Evolutionary conservation across 2,329 filamentous ascomycete genomes (phyloP).

Genomic region (Pseudocercospora fijiensis): DNA sequence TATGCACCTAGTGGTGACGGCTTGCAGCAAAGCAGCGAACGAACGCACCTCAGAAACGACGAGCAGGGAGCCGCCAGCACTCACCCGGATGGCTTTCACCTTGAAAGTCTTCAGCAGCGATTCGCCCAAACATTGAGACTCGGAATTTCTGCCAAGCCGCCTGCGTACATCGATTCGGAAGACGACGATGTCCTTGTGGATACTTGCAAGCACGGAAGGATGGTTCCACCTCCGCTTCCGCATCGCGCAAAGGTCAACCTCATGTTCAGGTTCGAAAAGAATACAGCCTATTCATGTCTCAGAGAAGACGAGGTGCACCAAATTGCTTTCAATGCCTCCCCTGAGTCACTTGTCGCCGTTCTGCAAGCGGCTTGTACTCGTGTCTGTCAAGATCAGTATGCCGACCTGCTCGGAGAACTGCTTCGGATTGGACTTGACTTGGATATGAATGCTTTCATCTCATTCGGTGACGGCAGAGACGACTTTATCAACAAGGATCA

Average conservation of each 20-base stretch:
- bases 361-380: neutral
- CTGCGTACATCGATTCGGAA: neutral
- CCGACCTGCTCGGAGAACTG: neutral
- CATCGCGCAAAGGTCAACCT: neutral
- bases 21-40: neutral
- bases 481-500: neutral
- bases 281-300: neutral
- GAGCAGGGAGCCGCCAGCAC: neutral
- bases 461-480: slow-evolving; percentile 1
- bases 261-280: neutral
- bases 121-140: neutral
- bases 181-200: neutral
- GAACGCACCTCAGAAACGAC: neutral
- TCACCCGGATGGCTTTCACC: neutral
- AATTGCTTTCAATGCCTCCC: neutral
- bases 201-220: neutral
- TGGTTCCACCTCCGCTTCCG: neutral
- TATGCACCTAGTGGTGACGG: neutral
- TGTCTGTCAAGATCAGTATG: neutral
- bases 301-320: neutral
- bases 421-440: neutral
- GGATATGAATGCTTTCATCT: neutral
- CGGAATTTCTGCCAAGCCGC: neutral
- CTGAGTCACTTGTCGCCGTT: neutral
- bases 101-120: neutral